Percentiles rank a stretch among this genome's conserved stretches.
phyloP scores from a whole-genome alignment of 495 filamentous ascomycete genomes.

The Aspergillus haitiensis region DNA sequence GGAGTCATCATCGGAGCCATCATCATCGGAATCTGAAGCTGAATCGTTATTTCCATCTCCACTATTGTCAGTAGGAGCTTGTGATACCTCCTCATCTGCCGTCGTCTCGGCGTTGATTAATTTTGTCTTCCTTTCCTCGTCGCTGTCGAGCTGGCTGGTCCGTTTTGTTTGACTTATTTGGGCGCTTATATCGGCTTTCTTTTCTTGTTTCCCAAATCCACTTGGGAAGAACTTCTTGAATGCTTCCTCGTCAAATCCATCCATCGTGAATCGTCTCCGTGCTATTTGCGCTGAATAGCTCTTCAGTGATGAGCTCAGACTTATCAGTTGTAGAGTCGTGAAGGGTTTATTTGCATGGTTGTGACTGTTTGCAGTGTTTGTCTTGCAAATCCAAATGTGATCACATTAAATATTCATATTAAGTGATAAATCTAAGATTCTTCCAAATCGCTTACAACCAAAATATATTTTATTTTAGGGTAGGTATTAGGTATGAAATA shows the following conservation, averaged over 20 bases:
- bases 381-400: constrained; percentile 10
- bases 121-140: constrained; percentile 23
- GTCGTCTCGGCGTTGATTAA: constrained; percentile 10
- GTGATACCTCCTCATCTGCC: constrained; percentile 21
- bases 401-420: neutral
- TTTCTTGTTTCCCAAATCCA: constrained; percentile 82
- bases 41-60: constrained; percentile 46
- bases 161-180: constrained; percentile 81
- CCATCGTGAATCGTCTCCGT: constrained; percentile 34
- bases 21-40: constrained; percentile 48
- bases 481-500: too few species aligned
- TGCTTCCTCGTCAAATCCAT: constrained; percentile 76
- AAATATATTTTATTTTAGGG: too few species aligned
- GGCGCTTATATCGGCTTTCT: constrained; percentile 67
- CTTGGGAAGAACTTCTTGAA: constrained; percentile 79
- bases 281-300: too few species aligned
- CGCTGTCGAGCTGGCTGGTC: constrained; percentile 28
- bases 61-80: constrained; percentile 19
- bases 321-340: constrained; percentile 8
- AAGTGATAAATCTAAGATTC: too few species aligned
- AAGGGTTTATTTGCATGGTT: constrained; percentile 24
- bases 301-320: neutral
- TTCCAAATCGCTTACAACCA: too few species aligned
- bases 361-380: constrained; percentile 45
- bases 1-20: constrained; percentile 42